A percentile compares a stretch with the other conserved stretches of the same genome.
These are phyloP conservation scores for Cryptococcus wingfieldii DNA, from an alignment of 1,284 basidiomycete genomes.

Conservation along the genomic window DNA sequence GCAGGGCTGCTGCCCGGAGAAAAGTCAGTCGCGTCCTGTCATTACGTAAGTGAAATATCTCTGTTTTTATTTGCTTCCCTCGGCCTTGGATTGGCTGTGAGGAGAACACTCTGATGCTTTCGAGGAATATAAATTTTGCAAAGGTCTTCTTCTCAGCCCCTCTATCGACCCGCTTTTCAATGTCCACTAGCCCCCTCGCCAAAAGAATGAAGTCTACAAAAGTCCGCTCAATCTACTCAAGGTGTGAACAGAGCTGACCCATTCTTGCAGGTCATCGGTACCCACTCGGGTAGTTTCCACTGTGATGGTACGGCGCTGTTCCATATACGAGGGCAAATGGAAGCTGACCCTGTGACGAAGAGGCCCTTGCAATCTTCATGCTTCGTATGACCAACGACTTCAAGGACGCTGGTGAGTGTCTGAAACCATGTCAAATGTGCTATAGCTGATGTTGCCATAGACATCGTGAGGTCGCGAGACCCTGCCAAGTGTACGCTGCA, in stretches of 20 bases:
- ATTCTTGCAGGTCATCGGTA: constrained; percentile 61
- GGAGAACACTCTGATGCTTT: too few species aligned
- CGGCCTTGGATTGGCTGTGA: too few species aligned
- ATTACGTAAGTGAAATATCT: too few species aligned
- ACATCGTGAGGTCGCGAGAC: constrained; percentile 76
- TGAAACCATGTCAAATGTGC: not conserved
- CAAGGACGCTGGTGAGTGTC: constrained; percentile 62
- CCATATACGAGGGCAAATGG: not conserved
- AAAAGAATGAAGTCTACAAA: constrained; percentile 49
- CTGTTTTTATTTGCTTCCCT: too few species aligned
- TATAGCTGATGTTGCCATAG: constrained; percentile 46
- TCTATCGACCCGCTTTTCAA: constrained; percentile 2
- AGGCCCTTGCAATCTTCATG: constrained; percentile 58
- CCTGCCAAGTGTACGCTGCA: constrained; percentile 55
- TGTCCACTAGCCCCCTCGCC: constrained; percentile 27
- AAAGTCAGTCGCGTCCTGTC: too few species aligned
- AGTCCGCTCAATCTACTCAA: constrained; percentile 14
- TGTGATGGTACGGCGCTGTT: constrained; percentile 68
- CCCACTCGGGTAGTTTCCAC: constrained; percentile 94
- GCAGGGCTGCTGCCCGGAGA: too few species aligned
- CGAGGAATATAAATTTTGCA: not conserved
- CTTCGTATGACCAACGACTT: constrained; percentile 74
- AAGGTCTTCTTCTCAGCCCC: not conserved
- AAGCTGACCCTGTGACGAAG: constrained; percentile 14
- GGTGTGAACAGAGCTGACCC: not conserved